Base-by-base conservation (phyloP, 495 filamentous ascomycete species). In the Aspergillus taichungensis region DNA sequence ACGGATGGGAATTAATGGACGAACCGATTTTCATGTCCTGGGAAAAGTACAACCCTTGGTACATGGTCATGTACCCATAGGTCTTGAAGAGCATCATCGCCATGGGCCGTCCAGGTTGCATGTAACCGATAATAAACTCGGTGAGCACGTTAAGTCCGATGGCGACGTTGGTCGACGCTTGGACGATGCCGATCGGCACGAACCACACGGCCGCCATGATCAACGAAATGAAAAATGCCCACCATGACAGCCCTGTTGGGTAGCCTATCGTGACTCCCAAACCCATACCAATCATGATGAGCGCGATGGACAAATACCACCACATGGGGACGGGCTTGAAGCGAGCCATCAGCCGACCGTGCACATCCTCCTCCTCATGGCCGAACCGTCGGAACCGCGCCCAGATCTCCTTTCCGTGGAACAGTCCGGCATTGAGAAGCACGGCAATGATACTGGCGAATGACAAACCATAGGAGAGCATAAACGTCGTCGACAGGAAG, bases 31-130 rank as follows among this genome's bases (percentile, higher is more conserved):
- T 78, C 31, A 79, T 51, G 42, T 79, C 75, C 46, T 66, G 60
- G 31, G 54, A 57, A 47, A 75, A 81, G 45, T 60, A 68, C 40
- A 80, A 61, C 10, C 72, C 79, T 51, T 82, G 78, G 35, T 61
- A 68, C 55, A 78, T 69, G 31, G 68, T 73, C 32, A 82, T 78
- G 43, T 78, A 79, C 10, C 77, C 76, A 45, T 74, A 79, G 3
- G 75, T 74, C 49, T 80, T 80, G 67, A 83, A 83, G 37, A 81
- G 61, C 79, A 83, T 88, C 61, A 80, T 75, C 4, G 72, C 79
- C 47, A 82, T 72, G 2, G 80, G 79, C 4, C 60, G 60, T 6
- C 80, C 80, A 1, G 75, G 75, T 42, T 77, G 74, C 60, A 81
- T 79, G 52, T 81, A 80, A 1, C 80, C 80, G n/a, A 73, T 68